A percentile compares a stretch with the other conserved stretches of the same genome.
These are phyloP conservation scores for Cutaneotrichosporon sp. DNA, from an alignment of 1,284 basidiomycete genomes.

Conservation along the genomic window DNA sequence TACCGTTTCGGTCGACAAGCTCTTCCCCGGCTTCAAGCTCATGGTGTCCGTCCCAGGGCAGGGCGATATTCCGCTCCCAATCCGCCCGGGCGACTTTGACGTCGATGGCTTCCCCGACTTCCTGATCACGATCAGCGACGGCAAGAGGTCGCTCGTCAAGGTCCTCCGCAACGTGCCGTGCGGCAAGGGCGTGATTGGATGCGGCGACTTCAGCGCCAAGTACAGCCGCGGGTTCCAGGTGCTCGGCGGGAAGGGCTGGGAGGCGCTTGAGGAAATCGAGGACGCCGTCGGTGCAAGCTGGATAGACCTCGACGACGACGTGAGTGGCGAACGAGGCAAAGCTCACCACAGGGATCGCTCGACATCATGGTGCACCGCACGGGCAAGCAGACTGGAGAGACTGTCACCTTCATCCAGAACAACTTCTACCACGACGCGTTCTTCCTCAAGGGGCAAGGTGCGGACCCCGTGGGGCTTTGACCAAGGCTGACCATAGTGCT, in stretches of 20 bases:
- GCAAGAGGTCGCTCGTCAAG: conserved; percentile 54
- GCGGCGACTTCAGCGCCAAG: conserved; percentile 24
- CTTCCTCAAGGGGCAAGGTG: conserved; percentile 93
- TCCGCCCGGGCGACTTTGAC: conserved; percentile 87
- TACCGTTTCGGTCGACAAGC: conserved; percentile 65
- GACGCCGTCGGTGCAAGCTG: conserved; percentile 82
- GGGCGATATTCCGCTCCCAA: conserved; percentile 68
- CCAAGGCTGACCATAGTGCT: conserved; percentile 61
- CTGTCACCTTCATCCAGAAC: conserved; percentile 84
- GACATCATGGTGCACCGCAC: conserved; percentile 89
- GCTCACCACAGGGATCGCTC: conserved; percentile 70
- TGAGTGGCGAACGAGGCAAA: conserved; percentile 53
- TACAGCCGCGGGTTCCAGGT: conserved; percentile 64
- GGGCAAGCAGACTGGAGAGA: conserved; percentile 59
- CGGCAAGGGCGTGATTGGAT: conserved; percentile 47
- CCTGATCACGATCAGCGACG: conserved; percentile 62
- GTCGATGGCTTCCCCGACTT: conserved; percentile 95
- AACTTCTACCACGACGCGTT: conserved; percentile 99
- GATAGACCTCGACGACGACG: conserved; percentile 95
- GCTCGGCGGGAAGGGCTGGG: conserved; percentile 63
- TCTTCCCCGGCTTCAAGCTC: conserved; percentile 63
- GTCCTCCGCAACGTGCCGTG: conserved; percentile 77
- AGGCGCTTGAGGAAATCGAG: conserved; percentile 65
- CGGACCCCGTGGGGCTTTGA: conserved; percentile 31
- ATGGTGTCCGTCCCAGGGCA: conserved; percentile 61